Conservation (phyloP, 1,284 basidiomycete species). For the Laetiporus sulphureus region DNA sequence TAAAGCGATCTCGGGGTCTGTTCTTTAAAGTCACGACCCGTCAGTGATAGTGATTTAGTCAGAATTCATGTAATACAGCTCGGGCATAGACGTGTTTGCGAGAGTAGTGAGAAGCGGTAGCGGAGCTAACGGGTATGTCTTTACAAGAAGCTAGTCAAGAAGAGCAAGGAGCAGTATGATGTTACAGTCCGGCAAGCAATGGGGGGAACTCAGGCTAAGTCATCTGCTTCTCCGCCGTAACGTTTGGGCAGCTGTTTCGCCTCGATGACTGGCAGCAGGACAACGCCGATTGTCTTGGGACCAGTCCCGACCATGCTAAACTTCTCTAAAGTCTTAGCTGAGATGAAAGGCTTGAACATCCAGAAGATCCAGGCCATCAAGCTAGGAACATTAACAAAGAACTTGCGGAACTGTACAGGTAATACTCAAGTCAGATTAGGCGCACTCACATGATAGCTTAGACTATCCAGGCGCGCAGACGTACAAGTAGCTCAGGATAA, state of each 20-base stretch:
- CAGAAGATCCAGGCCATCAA: slow-evolving; percentile 75
- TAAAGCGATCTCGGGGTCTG: too few species aligned
- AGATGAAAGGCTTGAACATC: slow-evolving; percentile 70
- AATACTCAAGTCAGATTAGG: not conserved
- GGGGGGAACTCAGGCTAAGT: slow-evolving; percentile 14
- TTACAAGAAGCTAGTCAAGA: too few species aligned
- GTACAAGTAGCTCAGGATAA: slow-evolving; percentile 71
- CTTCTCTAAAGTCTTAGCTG: slow-evolving; percentile 65
- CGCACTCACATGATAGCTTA: not conserved
- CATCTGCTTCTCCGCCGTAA: slow-evolving; percentile 53
- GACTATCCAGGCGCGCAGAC: slow-evolving; percentile 17
- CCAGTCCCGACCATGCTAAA: slow-evolving; percentile 72
- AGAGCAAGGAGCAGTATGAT: too few species aligned
- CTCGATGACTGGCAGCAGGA: slow-evolving; percentile 49
- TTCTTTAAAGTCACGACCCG: too few species aligned
- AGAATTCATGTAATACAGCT: too few species aligned
- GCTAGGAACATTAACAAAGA: slow-evolving; percentile 73
- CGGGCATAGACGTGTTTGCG: too few species aligned
- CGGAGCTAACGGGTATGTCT: too few species aligned
- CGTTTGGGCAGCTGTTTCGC: slow-evolving; percentile 50
- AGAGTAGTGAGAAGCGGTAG: too few species aligned
- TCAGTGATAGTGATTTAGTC: too few species aligned
- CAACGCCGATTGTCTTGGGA: slow-evolving; percentile 46
- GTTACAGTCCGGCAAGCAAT: too few species aligned
- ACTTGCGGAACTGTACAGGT: slow-evolving; percentile 54